Evolutionary conservation across 139 green algal species (phyloP), one percentile per base, ranked within the genome.

Genomic region (Chlorella sp.): DNA sequence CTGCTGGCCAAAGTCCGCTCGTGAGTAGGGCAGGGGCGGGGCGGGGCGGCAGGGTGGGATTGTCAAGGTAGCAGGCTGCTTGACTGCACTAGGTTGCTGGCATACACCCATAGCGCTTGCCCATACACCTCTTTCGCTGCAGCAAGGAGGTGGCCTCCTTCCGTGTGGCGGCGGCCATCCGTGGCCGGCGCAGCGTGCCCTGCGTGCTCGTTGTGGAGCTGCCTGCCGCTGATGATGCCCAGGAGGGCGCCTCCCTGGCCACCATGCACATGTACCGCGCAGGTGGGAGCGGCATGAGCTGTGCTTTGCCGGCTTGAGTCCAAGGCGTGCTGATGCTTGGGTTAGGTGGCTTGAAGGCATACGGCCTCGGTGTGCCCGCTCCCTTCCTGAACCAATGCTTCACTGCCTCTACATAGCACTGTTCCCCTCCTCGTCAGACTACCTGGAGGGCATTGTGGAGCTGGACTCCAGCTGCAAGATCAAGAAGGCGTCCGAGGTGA

Each of bases 171-270:
- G 38, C 46, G 20, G 54, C 22, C 34, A 14, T 70, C 11, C 76
- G 36, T 3, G 75, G 76, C 76, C 69, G 32, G 76, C 76, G 76
- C 76, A 70, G 51, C 36, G 76, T 81, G 36, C 76, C 76, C 36
- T 40, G 41, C 24, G 51, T 81, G 36, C 51, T 81, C 20, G 1
- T n/a, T 1, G 38, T 81, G 30, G 44, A 54, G 51, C 76, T 32
- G 73, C 73, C 73, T 11, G 54, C 76, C 1, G 76, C 51, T 16
- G 56, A 51, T 20, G 41, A 76, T 2, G 41, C 40, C 28, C 30
- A 30, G 41, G 46, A 64, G 30, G 34, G 17, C 32, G 34, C 19
- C 48, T 3, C 26, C 26, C 16, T 28, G 7, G 51, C 34, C 76
- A 70, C 17, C 14, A 43, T 81, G 76, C 76, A 69, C 76, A 32